A percentile compares a stretch with the other conserved stretches of the same genome.
Conservation (phyloP, 306 rosid species). For the Sicyos baderoa region DNA sequence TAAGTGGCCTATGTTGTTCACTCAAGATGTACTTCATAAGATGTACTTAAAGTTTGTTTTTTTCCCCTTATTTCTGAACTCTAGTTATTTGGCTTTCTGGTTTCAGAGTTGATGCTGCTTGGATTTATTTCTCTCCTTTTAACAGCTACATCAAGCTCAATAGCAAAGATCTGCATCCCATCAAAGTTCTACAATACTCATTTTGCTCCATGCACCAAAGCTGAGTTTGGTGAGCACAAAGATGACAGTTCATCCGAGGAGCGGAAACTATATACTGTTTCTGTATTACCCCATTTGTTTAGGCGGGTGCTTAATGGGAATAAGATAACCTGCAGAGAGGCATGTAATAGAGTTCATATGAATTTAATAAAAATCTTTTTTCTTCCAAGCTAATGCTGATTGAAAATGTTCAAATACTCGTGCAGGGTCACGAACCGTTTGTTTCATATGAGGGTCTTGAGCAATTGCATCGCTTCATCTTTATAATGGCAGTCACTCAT, state of each 20-base stretch:
- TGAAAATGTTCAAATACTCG: not conserved
- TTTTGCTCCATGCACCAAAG: slow-evolving; percentile 70
- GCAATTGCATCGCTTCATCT: slow-evolving; percentile 96
- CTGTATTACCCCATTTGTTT: slow-evolving; percentile 36
- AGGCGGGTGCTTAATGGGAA: slow-evolving; percentile 51
- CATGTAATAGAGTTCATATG: slow-evolving; percentile 12
- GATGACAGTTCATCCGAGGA: slow-evolving; percentile 38
- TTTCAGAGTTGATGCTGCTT: slow-evolving; percentile 93
- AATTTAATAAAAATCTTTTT: not conserved
- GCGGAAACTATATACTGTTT: slow-evolving; percentile 52
- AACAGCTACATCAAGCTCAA: slow-evolving; percentile 81
- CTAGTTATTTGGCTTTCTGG: slow-evolving; percentile 10
- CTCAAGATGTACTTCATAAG: not conserved
- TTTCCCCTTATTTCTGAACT: not conserved
- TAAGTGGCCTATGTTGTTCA: slow-evolving; percentile 18
- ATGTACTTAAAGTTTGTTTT: not conserved
- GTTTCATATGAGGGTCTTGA: slow-evolving; percentile 91
- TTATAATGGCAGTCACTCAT: slow-evolving; percentile 94
- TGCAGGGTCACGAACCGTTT: slow-evolving; percentile 86
- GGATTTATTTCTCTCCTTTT: slow-evolving; percentile 94
- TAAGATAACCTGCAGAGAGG: slow-evolving; percentile 64
- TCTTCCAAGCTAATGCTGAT: slow-evolving; percentile 16
- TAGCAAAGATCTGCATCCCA: slow-evolving; percentile 81
- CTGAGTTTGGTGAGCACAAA: slow-evolving; percentile 53
- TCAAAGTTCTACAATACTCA: slow-evolving; percentile 63